Evolutionary conservation across 352 stramenopile species (phyloP).

Genomic region (Stramenopiles sp.): DNA sequence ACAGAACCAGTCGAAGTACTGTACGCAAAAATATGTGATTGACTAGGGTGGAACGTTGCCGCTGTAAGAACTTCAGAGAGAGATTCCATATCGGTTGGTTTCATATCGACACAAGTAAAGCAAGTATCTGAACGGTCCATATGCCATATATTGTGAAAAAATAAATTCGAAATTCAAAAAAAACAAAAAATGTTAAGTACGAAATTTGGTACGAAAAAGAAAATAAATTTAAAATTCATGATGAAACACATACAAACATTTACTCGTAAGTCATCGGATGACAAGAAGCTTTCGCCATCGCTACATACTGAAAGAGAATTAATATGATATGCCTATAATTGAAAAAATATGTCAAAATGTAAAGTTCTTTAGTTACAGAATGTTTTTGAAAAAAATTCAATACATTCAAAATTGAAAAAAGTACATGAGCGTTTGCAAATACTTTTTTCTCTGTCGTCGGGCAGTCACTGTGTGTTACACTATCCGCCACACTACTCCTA

Average conservation of each 20-base stretch:
- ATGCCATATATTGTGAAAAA: too few species aligned
- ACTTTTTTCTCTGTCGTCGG: too few species aligned
- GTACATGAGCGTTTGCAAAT: too few species aligned
- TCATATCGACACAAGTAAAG: slow-evolving; percentile 82
- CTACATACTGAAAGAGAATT: slow-evolving; percentile 68
- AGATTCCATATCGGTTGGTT: slow-evolving; percentile 78
- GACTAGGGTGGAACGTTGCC: slow-evolving; percentile 53
- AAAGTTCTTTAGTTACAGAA: too few species aligned
- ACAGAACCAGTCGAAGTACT: slow-evolving; percentile 52
- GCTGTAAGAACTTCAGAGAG: slow-evolving; percentile 77
- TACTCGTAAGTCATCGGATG: slow-evolving; percentile 63
- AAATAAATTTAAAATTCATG: slow-evolving; percentile 48
- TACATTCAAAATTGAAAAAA: too few species aligned
- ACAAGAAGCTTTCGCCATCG: slow-evolving; percentile 74
- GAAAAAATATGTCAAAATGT: slow-evolving; percentile 19
- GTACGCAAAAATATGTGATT: slow-evolving; percentile 76
- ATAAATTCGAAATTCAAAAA: slow-evolving; percentile 75
- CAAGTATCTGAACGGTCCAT: slow-evolving; percentile 43
- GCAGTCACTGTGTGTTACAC: too few species aligned
- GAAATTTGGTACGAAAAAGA: too few species aligned
- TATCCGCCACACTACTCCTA: too few species aligned
- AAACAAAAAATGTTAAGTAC: slow-evolving; percentile 75
- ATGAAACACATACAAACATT: slow-evolving; percentile 70
- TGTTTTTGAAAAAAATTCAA: too few species aligned
- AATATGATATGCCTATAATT: slow-evolving; percentile 83